A percentile compares a stretch with the other conserved stretches of the same genome.
phyloP scores from a whole-genome alignment of 1,284 basidiomycete genomes.

The Tranzscheliella williamsii region DNA sequence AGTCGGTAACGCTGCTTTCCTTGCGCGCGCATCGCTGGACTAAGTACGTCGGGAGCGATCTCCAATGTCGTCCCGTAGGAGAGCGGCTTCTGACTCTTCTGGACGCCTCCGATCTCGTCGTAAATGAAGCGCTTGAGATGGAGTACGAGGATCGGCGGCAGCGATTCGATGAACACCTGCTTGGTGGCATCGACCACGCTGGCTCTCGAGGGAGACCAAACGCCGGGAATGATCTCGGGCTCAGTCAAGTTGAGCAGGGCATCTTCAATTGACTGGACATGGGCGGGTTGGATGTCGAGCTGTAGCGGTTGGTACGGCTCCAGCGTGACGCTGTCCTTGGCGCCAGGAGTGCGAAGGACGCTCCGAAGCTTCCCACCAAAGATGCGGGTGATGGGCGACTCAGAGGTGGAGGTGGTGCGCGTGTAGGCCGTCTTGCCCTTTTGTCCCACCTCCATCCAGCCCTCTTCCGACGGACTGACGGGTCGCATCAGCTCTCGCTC shows the following conservation, averaged over 20 bases:
- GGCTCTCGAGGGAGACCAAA: slow-evolving; percentile 61
- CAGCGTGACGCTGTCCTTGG: slow-evolving; percentile 81
- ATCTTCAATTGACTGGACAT: slow-evolving; percentile 78
- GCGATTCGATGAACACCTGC: slow-evolving; percentile 80
- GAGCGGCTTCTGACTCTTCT: slow-evolving; percentile 83
- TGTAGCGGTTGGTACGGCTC: slow-evolving; percentile 90
- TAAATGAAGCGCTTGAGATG: slow-evolving; percentile 94
- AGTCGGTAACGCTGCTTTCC: slow-evolving; percentile 74
- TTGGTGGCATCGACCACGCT: slow-evolving; percentile 78
- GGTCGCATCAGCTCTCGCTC: slow-evolving; percentile 63
- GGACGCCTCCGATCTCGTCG: slow-evolving; percentile 78
- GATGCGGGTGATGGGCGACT: slow-evolving; percentile 86
- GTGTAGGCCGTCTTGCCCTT: slow-evolving; percentile 83
- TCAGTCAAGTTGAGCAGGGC: slow-evolving; percentile 78
- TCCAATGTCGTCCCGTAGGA: slow-evolving; percentile 77
- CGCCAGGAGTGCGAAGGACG: slow-evolving; percentile 76
- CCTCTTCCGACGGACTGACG: slow-evolving; percentile 53
- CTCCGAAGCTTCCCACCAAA: slow-evolving; percentile 94
- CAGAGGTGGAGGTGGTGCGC: slow-evolving; percentile 74
- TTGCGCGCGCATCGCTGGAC: slow-evolving; percentile 47
- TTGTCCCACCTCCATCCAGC: slow-evolving; percentile 91
- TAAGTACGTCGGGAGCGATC: slow-evolving; percentile 64
- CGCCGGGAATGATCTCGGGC: slow-evolving; percentile 80
- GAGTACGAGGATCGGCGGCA: slow-evolving; percentile 83
- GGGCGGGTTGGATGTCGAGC: slow-evolving; percentile 77